These are phyloP conservation scores for Phytophthora lateralis DNA, from an alignment of 352 stramenopile genomes.

Conservation along the genomic window DNA sequence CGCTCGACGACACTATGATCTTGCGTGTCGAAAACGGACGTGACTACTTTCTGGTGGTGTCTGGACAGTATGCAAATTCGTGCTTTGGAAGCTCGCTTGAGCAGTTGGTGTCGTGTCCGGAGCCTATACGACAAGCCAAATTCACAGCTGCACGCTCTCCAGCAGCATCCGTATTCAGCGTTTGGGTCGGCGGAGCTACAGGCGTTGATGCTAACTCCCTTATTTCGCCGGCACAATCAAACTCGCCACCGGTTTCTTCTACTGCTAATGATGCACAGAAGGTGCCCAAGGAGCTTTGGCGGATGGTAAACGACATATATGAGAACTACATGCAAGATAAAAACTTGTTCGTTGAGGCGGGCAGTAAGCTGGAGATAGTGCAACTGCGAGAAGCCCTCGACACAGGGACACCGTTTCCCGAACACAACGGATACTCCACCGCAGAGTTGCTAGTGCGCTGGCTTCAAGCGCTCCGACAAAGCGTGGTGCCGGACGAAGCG, in stretches of 20 bases:
- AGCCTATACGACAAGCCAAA: conserved; percentile 83
- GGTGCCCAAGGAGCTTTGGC: conserved; percentile 98
- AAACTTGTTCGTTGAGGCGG: conserved; percentile 84
- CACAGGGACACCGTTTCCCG: conserved; percentile 84
- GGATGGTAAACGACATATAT: conserved; percentile 97
- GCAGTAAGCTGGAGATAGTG: conserved; percentile 68
- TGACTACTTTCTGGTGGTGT: conserved; percentile 96
- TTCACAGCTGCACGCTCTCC: conserved; percentile 29
- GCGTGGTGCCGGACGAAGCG: conserved; percentile 86
- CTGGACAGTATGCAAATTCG: conserved; percentile 90
- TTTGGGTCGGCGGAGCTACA: conserved; percentile 41
- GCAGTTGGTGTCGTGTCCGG: conserved; percentile 91
- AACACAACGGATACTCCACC: conserved; percentile 89
- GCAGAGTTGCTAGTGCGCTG: conserved; percentile 91
- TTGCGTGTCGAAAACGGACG: conserved; percentile 95
- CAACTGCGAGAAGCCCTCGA: conserved; percentile 93
- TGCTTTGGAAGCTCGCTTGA: conserved; percentile 97
- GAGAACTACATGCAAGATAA: conserved; percentile 73
- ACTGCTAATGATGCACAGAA: conserved; percentile 47
- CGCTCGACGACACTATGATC: conserved; percentile 96
- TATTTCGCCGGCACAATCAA: conserved; percentile 33
- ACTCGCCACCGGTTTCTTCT: conserved; percentile 38
- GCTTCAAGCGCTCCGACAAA: conserved; percentile 90
- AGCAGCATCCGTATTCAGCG: conserved; percentile 50
- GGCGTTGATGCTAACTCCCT: conserved; percentile 35